Base-by-base conservation (phyloP, 2,329 filamentous ascomycete species). In the Pseudogymnoascus sp. region DNA sequence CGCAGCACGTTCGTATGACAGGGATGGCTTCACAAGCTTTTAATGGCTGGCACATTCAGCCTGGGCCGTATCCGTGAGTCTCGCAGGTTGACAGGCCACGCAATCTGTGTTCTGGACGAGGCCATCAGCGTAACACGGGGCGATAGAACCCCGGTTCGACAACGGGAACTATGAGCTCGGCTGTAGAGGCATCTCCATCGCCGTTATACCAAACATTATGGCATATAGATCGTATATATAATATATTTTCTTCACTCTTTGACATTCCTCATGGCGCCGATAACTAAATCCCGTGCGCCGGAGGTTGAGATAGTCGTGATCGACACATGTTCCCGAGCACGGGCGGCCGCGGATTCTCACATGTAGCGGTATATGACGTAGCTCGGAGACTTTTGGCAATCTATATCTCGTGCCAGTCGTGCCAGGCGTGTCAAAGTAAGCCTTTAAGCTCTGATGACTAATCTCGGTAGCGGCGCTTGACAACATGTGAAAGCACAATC, bases 361-460 rank as follows among this genome's bases (percentile, higher is more conserved):
- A 54, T 54, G 47, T 54, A 54, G 47, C 47, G 47, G 18, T 20
- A 54, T 12, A 54, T 54, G 47, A 54, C 47, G 47, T 54, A 54
- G 47, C 16, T 33, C 28, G 25, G 25, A 12, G 25, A 12, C 7
- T 30, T 50, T 30, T 7, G 9, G 6, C n/a, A 38, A 38, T 38
- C 37, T 38, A 38, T 22, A 50, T 54, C 9, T 50, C 43, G 43
- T 50, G 41, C 41, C 14, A 30, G 18, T 14, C 37, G 18, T 50
- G 41, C 41, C 14, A 30, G 18, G 2, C 37, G 18, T 33, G 9
- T 12, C 11, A 28, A 30, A 33, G n/a, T 33, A 54, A 54, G 47
- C 28, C 28, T 54, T 35, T 54, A 54, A 54, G 28, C 28, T 54
- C 28, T 54, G 47, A 25, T 54, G 47, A 54, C 47, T 54, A 54